phyloP scores from a whole-genome alignment of 306 rosid species.

The Cicer arietinum region DNA sequence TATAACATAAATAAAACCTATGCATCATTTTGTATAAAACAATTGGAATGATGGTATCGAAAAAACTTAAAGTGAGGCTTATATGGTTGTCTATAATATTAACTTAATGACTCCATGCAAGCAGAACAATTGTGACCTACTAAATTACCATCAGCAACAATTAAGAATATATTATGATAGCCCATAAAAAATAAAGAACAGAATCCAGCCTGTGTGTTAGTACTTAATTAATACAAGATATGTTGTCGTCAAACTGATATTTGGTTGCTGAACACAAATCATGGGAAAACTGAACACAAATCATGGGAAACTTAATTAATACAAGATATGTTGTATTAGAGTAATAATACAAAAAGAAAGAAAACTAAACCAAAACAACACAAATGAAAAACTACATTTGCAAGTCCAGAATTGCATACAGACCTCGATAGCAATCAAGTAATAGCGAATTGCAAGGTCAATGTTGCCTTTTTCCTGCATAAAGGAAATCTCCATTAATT shows the following conservation, averaged over 20 bases:
- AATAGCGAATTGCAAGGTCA: constrained; percentile 67
- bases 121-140: neutral
- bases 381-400: constrained; percentile 9
- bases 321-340: no score
- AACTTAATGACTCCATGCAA: neutral
- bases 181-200: constrained; percentile 5
- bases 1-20: constrained; percentile 3
- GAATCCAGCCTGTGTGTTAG: constrained; percentile 13
- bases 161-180: neutral
- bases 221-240: constrained; percentile 17
- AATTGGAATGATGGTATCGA: neutral
- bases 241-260: constrained; percentile 1
- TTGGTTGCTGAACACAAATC: neutral
- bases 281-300: constrained; percentile 6
- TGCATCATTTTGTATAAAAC: constrained; percentile 6
- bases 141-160: neutral
- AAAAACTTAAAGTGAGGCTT: neutral
- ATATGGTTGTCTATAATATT: constrained; percentile 4
- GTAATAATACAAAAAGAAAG: neutral
- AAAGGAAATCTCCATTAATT: constrained; percentile 33
- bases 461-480: constrained; percentile 60
- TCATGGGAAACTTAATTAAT: no score
- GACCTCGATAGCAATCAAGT: constrained; percentile 96
- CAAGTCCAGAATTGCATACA: constrained; percentile 28
- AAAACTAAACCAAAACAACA: constrained; percentile 30